Base-by-base conservation (phyloP, 495 filamentous ascomycete species). In the Penicillium parvum region DNA sequence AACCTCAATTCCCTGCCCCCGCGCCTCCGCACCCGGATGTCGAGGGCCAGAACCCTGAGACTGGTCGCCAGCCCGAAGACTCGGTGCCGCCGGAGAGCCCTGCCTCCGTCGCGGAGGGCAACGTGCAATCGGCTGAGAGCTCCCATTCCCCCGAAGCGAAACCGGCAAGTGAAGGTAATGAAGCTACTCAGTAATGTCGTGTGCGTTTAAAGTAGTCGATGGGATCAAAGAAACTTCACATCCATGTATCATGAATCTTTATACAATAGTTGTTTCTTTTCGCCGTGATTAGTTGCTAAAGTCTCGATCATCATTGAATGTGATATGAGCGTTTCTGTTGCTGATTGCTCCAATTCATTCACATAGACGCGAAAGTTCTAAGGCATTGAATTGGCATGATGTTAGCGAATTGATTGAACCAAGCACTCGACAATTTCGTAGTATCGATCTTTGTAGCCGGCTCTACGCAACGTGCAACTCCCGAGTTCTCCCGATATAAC, bases 1-100 rank as follows among this genome's bases (percentile, higher is more conserved):
- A 69, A 42, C 63, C 86, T 29, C 11, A 14, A 7, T 30, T 30
- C 28, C 28, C 28, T 10, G 28, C 28, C 16, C 28, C 5, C 12
- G 86, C 87, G 16, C 86, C 85, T 20, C 86, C 85, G n/a, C 86
- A 91, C 59, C 87, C 86, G 5, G 88, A 90, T 53, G 84, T 86
- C 20, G 76, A 95, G 62, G 85, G 85, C 42, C 73, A 74, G 42
- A 78, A 87, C 44, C 76, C 80, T 21, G 79, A 84, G 53, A 89
- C 85, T 26, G 54, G 65, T 41, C 63, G 62, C 40, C 54, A 54
- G 30, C 43, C 60, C 37, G 44, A 64, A n/a, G 64, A 68, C 37
- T 62, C 63, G 6, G 53, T 61, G n/a, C 59, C 59, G 1, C 67
- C 66, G 14, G 66, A 71, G 42, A 52, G 56, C 28, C 69, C 69